These are phyloP conservation scores for Phytopythium montanum DNA, from an alignment of 352 stramenopile species.

Conservation along the genomic window DNA sequence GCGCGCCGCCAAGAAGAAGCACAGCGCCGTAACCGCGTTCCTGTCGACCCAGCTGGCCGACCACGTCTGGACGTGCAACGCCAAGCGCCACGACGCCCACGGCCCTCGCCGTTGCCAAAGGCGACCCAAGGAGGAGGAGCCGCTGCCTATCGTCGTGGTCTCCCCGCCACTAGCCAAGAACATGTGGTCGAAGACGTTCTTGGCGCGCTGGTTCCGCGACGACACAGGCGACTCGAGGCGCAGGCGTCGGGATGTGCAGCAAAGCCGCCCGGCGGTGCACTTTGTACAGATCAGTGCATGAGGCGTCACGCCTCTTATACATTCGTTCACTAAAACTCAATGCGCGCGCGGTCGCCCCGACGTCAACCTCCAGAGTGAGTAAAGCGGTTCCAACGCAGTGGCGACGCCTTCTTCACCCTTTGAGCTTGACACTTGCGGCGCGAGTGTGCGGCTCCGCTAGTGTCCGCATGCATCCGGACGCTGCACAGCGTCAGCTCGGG, in stretches of 20 bases:
- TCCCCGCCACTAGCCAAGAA: not conserved
- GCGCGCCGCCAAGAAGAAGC: slow-evolving; percentile 28
- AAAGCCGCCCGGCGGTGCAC: not conserved
- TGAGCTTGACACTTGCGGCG: slow-evolving; percentile 14
- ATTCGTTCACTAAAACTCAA: not conserved
- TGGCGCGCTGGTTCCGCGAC: not conserved
- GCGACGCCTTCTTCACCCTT: not conserved
- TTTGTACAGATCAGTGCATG: not conserved
- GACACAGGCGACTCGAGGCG: not conserved
- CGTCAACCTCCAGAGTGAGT: not conserved
- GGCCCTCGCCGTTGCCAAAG: slow-evolving; percentile 22
- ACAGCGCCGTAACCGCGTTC: slow-evolving; percentile 19
- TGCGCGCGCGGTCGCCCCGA: not conserved
- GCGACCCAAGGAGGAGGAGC: not conserved
- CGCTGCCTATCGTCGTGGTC: not conserved
- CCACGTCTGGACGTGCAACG: slow-evolving; percentile 29
- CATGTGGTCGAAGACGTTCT: slow-evolving; percentile 2
- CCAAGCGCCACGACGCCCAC: slow-evolving; percentile 19
- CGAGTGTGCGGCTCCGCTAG: slow-evolving; percentile 2
- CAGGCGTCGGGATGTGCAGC: not conserved
- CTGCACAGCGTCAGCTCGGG: slow-evolving; percentile 23
- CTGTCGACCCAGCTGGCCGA: slow-evolving; percentile 26
- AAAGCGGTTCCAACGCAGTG: not conserved
- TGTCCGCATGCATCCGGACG: slow-evolving; percentile 7
- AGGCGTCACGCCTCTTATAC: not conserved